These are phyloP conservation scores for Tylopilus vinaceipallidus DNA, from an alignment of 768 basidiomycete species.

Conservation along the genomic window DNA sequence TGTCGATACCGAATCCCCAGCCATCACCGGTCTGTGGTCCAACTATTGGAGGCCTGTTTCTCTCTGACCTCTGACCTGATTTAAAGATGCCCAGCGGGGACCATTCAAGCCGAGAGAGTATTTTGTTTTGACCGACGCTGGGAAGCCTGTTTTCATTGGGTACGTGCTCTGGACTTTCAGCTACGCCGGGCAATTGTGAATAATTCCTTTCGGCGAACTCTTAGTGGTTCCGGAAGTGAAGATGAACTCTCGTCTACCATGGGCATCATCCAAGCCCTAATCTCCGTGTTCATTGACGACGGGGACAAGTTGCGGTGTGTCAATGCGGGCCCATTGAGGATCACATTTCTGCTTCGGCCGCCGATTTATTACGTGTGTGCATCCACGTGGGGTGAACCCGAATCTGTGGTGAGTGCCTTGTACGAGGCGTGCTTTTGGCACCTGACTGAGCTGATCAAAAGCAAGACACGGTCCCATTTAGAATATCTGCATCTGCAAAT, in stretches of 20 bases:
- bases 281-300: constrained; percentile 94
- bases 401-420: constrained; percentile 74
- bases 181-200: neutral
- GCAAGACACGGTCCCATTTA: constrained; percentile 88
- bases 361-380: constrained; percentile 92
- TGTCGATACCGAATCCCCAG: constrained; percentile 37
- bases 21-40: constrained; percentile 17
- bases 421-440: neutral
- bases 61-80: constrained; percentile 1
- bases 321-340: constrained; percentile 76
- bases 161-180: constrained; percentile 32
- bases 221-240: constrained; percentile 51
- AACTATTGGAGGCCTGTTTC: constrained; percentile 1
- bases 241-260: constrained; percentile 74
- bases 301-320: constrained; percentile 84
- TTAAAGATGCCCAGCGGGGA: constrained; percentile 15
- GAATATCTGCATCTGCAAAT: constrained; percentile 96
- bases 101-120: constrained; percentile 66
- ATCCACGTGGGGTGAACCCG: constrained; percentile 94
- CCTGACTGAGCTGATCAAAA: constrained; percentile 46
- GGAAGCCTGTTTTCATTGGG: constrained; percentile 97
- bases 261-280: constrained; percentile 92
- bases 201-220: neutral
- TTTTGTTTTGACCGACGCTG: constrained; percentile 91
- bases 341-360: constrained; percentile 81